Evolutionary conservation across 805 yeast species (phyloP).

Genomic region (Kodamaea neixiangensis): DNA sequence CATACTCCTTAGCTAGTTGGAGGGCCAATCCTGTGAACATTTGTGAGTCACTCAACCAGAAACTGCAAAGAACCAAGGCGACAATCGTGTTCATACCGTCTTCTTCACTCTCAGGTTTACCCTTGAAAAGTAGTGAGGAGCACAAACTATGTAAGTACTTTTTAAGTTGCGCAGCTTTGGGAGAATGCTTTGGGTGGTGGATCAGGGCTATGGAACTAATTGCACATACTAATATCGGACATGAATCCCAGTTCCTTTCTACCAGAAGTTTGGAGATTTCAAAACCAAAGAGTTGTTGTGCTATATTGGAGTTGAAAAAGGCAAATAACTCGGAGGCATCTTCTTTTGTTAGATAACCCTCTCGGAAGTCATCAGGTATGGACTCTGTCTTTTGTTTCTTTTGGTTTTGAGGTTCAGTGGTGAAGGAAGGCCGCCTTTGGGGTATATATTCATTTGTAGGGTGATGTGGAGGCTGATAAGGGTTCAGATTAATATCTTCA

Average conservation of each 20-base stretch:
- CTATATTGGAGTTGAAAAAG: conserved; percentile 54
- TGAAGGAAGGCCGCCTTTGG: not conserved
- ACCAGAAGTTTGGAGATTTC: conserved; percentile 52
- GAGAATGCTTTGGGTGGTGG: conserved; percentile 50
- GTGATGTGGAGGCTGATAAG: not conserved
- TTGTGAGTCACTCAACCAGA: conserved; percentile 67
- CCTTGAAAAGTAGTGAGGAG: conserved; percentile 32
- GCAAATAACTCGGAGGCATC: conserved; percentile 52
- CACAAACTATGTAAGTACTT: conserved; percentile 36
- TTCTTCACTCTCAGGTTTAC: conserved; percentile 42
- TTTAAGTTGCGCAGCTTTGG: conserved; percentile 30
- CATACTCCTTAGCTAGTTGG: conserved; percentile 61
- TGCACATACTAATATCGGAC: conserved; percentile 60
- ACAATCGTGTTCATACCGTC: conserved; percentile 63
- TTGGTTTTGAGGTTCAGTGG: not conserved
- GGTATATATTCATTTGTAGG: not conserved
- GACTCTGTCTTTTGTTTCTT: not conserved
- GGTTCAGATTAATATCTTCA: not conserved
- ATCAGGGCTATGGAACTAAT: conserved; percentile 63
- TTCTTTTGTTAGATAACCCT: conserved; percentile 33
- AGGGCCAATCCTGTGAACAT: conserved; percentile 67
- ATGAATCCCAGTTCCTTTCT: conserved; percentile 51
- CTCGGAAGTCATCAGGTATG: conserved; percentile 35
- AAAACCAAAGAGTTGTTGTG: conserved; percentile 69
- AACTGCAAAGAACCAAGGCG: conserved; percentile 64